Conservation (phyloP, 352 stramenopile species). For the Pseudoperonospora humuli region DNA sequence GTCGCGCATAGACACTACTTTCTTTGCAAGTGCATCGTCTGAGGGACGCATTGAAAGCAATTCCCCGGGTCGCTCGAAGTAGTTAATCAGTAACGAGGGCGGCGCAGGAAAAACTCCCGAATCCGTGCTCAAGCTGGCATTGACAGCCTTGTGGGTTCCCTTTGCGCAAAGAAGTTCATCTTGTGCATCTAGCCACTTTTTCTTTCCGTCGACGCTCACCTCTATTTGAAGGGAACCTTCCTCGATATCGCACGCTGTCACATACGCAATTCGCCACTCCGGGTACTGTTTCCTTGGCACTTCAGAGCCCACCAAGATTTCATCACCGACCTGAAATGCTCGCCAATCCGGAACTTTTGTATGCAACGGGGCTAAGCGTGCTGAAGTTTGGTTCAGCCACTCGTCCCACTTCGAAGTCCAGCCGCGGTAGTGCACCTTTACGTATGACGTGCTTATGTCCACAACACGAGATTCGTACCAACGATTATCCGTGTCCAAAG, state of each 20-base stretch:
- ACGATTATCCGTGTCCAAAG: constrained; percentile 56
- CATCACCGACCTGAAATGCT: constrained; percentile 45
- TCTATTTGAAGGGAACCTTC: constrained; percentile 30
- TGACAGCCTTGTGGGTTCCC: constrained; percentile 50
- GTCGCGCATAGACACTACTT: no score
- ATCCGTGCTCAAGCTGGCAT: constrained; percentile 21
- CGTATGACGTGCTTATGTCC: constrained; percentile 35
- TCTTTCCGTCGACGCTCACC: constrained; percentile 34
- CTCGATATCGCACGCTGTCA: constrained; percentile 24
- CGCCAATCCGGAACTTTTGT: constrained; percentile 69
- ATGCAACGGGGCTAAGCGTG: constrained; percentile 86
- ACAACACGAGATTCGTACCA: constrained; percentile 71
- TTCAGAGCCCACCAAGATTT: constrained; percentile 41
- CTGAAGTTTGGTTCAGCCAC: constrained; percentile 87
- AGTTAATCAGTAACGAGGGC: no score
- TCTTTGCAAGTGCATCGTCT: no score
- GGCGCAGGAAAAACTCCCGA: no score
- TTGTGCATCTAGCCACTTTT: constrained; percentile 56
- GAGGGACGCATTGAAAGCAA: not conserved
- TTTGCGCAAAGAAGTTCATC: constrained; percentile 54
- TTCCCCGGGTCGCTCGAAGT: not conserved
- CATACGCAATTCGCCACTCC: constrained; percentile 48
- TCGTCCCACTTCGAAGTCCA: constrained; percentile 97
- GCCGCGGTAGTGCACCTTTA: constrained; percentile 94
- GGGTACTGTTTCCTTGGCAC: constrained; percentile 35